Base-by-base conservation (phyloP, 2,329 filamentous ascomycete species). In the Claviceps sp. region DNA sequence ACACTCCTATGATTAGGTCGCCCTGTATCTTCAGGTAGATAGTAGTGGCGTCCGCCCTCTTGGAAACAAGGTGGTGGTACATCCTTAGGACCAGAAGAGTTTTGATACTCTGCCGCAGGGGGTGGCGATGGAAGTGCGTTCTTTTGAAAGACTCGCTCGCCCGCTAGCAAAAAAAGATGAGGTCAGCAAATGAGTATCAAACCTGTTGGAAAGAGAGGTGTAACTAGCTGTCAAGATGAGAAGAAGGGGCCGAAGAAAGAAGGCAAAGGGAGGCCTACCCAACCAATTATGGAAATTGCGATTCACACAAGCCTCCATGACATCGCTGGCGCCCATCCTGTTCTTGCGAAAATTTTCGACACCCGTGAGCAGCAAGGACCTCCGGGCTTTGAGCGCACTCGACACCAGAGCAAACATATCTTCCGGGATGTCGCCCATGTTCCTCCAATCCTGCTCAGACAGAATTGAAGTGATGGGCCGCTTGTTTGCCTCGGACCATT, bases 241-340 rank as follows among this genome's bases (percentile, higher is more conserved):
- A 44, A 5, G 16, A 16, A 37, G 17, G 6, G 26, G 24, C 40
- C 38, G 38, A 16, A 26, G 16, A 6, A 8, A 30, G 16, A 37
- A 42, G 2, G 6, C 11, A 24, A 38, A 22, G 14, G 40, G 14
- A 24, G 56, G 30, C 65, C 56, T 58, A 70, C 68, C 61, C 40
- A 70, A 60, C 68, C 68, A 70, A 50, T 67, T 65, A 38, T 69
- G 60, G 2, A 68, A 53, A 16, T 53, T 58, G 11, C 62, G 54
- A 3, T 54, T 57, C 6, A 54, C 51, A 38, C 58, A 63, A 8
- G 64, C 64, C 26, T 59, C 52, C 47, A 59, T 48, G 3, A 68
- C 52, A 38, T 64, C 64, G 40, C 45, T 52, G 47, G 45, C 38
- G 4, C 39, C 50, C 39, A 24, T 41, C 13, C 53, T 50, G 4